phyloP scores from a whole-genome alignment of 2,329 filamentous ascomycete species.

The Alternaria gansuensis region DNA sequence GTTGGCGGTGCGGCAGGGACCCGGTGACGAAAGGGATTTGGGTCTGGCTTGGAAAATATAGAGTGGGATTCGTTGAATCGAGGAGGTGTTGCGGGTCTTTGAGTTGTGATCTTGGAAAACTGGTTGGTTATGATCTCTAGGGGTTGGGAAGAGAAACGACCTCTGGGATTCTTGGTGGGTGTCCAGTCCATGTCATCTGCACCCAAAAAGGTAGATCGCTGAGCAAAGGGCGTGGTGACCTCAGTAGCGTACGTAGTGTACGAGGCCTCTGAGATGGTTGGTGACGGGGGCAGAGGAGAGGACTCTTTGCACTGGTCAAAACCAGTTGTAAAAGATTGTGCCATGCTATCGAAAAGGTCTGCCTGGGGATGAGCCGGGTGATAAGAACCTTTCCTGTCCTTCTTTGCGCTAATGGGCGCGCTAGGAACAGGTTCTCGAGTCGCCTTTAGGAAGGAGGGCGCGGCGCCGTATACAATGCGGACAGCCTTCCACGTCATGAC shows the following conservation, averaged over 20 bases:
- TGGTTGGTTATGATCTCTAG: constrained; percentile 36
- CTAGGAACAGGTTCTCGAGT: constrained; percentile 40
- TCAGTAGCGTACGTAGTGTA: constrained; percentile 38
- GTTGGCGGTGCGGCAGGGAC: constrained; percentile 74
- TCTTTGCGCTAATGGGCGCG: constrained; percentile 29
- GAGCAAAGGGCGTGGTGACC: constrained; percentile 35
- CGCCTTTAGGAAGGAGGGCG: constrained; percentile 36
- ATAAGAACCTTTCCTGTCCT: constrained; percentile 38
- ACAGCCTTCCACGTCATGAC: constrained; percentile 62
- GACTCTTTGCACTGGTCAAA: constrained; percentile 46
- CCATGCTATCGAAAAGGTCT: constrained; percentile 48
- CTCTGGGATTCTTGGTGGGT: constrained; percentile 56
- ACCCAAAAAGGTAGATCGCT: constrained; percentile 24
- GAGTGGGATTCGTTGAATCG: constrained; percentile 27
- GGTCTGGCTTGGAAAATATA: constrained; percentile 46
- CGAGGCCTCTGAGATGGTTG: constrained; percentile 41
- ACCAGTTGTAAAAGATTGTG: constrained; percentile 50
- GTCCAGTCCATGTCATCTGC: constrained; percentile 78
- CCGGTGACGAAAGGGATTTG: constrained; percentile 72
- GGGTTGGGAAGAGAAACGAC: constrained; percentile 51
- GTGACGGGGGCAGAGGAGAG: constrained; percentile 44
- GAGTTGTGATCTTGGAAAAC: constrained; percentile 18
- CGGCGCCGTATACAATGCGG: constrained; percentile 61
- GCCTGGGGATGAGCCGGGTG: constrained; percentile 37
- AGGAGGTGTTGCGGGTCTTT: constrained; percentile 18